Conservation (phyloP, 306 rosid species). For the Leucaena leucocephala region DNA sequence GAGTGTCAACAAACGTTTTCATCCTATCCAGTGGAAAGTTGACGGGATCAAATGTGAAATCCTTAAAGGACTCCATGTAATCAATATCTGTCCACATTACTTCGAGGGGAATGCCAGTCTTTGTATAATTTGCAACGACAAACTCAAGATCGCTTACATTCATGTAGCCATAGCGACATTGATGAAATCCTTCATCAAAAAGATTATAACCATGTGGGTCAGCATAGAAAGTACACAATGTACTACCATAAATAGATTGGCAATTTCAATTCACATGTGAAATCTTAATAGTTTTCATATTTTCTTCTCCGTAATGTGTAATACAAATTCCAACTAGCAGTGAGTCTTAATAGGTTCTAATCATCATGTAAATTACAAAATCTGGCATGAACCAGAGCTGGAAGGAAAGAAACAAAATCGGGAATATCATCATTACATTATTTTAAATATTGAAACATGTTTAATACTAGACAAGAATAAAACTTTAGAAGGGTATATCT, state of each 20-base stretch:
- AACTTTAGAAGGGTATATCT: too few species aligned
- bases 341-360: background rate
- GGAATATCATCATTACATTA: background rate
- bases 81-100: slow-evolving; percentile 14
- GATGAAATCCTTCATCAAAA: background rate
- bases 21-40: background rate
- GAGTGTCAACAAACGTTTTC: background rate
- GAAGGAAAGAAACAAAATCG: background rate
- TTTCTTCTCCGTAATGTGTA: background rate
- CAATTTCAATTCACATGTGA: slow-evolving; percentile 9
- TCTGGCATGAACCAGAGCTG: background rate
- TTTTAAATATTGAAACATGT: background rate
- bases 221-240: slow-evolving; percentile 16
- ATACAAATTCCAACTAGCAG: background rate
- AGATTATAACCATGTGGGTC: background rate
- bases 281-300: background rate
- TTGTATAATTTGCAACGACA: background rate
- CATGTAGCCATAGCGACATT: background rate
- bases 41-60: background rate
- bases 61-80: background rate
- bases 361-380: background rate
- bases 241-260: background rate
- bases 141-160: background rate
- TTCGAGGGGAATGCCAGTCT: background rate
- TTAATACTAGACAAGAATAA: background rate